A percentile compares a stretch with the other conserved stretches of the same genome.
Conservation (phyloP, 2,329 filamentous ascomycete genomes). For the Fonsecaea monophora region DNA sequence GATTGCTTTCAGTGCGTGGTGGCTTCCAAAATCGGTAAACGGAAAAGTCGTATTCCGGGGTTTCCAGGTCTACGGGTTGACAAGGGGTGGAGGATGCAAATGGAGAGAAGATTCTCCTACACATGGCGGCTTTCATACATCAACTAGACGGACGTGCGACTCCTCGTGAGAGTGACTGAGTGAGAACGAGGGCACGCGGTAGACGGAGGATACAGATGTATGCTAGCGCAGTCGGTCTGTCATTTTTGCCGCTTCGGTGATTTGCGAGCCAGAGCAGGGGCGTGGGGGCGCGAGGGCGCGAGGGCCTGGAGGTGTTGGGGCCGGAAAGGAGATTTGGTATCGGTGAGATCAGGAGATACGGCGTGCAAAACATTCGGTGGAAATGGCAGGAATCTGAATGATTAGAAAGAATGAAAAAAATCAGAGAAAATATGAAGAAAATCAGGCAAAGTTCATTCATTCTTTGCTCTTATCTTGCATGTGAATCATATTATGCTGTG, state of each 20-base stretch:
- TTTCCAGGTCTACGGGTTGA: neutral
- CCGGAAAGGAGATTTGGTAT: no score
- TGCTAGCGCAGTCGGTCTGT: constrained; percentile 23
- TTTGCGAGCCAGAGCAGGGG: neutral
- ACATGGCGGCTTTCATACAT: constrained; percentile 26
- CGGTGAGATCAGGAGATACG: no score
- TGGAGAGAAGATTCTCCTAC: constrained; percentile 1
- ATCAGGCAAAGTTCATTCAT: no score
- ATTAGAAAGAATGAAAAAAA: no score
- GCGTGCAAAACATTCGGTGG: no score
- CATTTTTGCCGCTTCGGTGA: neutral
- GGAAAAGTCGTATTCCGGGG: constrained; percentile 7
- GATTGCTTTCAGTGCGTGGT: neutral
- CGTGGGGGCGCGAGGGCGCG: neutral
- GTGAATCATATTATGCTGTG: no score
- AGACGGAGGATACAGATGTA: constrained; percentile 8
- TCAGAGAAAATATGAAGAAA: no score
- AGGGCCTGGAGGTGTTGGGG: neutral
- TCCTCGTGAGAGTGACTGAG: neutral
- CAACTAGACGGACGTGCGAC: neutral
- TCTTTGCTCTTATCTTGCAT: no score
- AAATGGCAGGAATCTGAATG: no score
- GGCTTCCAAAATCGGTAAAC: neutral
- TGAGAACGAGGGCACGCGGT: neutral
- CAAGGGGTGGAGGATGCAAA: neutral